Percentiles rank a stretch among this genome's conserved stretches.
Evolutionary conservation across 2,329 filamentous ascomycete species (phyloP).

Genomic region (Dothistroma pini): DNA sequence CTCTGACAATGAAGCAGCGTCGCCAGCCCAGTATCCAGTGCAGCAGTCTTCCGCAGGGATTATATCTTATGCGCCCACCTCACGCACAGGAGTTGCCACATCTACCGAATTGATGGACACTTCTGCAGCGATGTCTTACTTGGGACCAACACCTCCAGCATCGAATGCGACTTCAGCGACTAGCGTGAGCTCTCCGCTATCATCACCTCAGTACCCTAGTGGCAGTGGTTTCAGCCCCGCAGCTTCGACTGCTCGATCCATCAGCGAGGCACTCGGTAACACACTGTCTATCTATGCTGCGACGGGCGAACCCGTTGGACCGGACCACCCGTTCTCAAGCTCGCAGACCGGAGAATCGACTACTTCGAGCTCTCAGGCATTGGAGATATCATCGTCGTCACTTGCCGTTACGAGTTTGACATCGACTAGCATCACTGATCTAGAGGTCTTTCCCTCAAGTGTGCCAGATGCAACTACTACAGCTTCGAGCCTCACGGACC

Average conservation of each 20-base stretch:
- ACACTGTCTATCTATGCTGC: not conserved
- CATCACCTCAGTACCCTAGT: not conserved
- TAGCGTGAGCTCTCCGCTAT: not conserved
- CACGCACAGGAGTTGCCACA: not conserved
- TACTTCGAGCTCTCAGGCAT: not conserved
- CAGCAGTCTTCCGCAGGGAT: not conserved
- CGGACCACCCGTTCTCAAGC: not conserved
- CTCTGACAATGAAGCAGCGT: not conserved
- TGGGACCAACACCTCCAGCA: not conserved
- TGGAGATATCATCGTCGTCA: not conserved
- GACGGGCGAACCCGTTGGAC: not conserved
- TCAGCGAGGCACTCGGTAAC: not conserved
- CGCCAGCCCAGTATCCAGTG: not conserved
- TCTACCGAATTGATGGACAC: not conserved
- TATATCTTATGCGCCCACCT: not conserved
- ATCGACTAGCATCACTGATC: not conserved
- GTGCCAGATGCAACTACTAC: constrained; percentile 1
- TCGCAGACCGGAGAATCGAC: not conserved
- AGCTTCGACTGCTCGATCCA: not conserved
- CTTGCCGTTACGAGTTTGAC: not conserved
- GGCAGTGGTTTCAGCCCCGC: not conserved
- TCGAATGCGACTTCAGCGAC: not conserved
- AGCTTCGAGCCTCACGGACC: constrained; percentile 2
- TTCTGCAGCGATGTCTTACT: not conserved
- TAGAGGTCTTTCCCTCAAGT: constrained; percentile 1